Evolutionary conservation across 768 basidiomycete genomes (phyloP), one percentile per base, ranked within the genome.

Genomic region (Tremella mesenterica): DNA sequence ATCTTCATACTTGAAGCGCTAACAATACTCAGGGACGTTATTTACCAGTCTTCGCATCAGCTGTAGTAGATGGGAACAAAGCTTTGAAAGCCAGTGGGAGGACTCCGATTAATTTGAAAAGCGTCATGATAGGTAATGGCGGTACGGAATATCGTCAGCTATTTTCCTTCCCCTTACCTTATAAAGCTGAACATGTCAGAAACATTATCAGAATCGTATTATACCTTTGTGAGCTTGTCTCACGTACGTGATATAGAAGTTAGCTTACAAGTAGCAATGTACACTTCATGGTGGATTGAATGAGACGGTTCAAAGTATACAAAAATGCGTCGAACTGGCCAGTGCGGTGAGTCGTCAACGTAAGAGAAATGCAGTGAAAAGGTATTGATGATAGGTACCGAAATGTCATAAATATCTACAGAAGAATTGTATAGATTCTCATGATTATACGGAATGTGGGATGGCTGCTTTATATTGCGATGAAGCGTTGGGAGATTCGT

Each of bases 31-130:
- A 61, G 64, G 70, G 67, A 9, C 65, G 70, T 39, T 75, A 75
- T 51, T 63, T 75, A 12, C 73, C 73, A 10, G 52, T 73, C 1
- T 89, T 89, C 57, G 87, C 86, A 0, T 79, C 84, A 14, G 82
- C 83, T 28, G 81, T 89, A 10, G 80, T 83, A 45, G 87, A 89
- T 71, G 81, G 83, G 60, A 88, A 90, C 68, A 58, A 61, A 44
- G 66, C 75, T 26, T 75, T 84, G 9, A 70, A 76, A 34, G 70
- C 77, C n/a, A 79, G 67, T 14, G 83, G 77, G 56, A 79, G 71
- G 61, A 76, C 58, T 61, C 73, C 77, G 2, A 75, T 88, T 58
- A 87, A 88, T 67, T 75, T 89, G 4, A 74, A 80, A 51, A 83
- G 81, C 53, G 77, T 85, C n/a, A 75, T 88, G 69, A 87, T 88